Base-by-base conservation (phyloP, 2,329 filamentous ascomycete genomes). In the Phaeosphaeriaceae sp. region DNA sequence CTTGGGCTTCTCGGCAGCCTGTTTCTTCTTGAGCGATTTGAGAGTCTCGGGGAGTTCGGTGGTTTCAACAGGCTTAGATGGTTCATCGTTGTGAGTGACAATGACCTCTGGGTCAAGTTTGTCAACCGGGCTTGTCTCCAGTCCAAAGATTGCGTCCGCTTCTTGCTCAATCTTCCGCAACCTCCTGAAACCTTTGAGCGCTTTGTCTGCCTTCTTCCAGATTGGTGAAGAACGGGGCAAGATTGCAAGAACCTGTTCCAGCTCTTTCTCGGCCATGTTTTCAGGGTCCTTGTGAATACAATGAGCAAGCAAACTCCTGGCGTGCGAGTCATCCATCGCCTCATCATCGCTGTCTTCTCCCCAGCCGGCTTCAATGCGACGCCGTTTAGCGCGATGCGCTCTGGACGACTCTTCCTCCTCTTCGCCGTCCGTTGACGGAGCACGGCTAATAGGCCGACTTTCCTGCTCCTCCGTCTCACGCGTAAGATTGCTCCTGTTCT, bases 391-490 rank as follows among this genome's bases (percentile, higher is more conserved):
- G 58, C 78, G 79, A 13, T 78, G 78, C 31, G 78, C 79, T 47
- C 78, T 74, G 19, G 78, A 75, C 19, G 79, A 81, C 44, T 83
- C 79, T 56, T 84, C 85, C 21, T 73, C 69, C 13, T 85, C 84
- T 46, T 82, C 85, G 2, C 82, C 79, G 31, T 83, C 84, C 17
- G 71, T 74, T 2, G 75, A 77, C 36, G 83, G 86, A 73, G 85
- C 83, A 44, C 90, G 91, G 76, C 91, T 97, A 46, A 89, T 88
- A 49, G 90, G 90, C 44, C 90, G 87, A 62, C 91, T 96, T 59
- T 95, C 93, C 33, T 88, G 88, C 64, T 95, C 93, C 73, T 96
- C 93, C 0, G 91, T 96, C 73, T 93, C 92, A 47, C 89, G 85
- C 13, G 86, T 87, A 49, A 89, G 78, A 13, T 90, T 87, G 33